Evolutionary conservation across 495 filamentous ascomycete genomes (phyloP).

Genomic region (Neurospora hispaniola): DNA sequence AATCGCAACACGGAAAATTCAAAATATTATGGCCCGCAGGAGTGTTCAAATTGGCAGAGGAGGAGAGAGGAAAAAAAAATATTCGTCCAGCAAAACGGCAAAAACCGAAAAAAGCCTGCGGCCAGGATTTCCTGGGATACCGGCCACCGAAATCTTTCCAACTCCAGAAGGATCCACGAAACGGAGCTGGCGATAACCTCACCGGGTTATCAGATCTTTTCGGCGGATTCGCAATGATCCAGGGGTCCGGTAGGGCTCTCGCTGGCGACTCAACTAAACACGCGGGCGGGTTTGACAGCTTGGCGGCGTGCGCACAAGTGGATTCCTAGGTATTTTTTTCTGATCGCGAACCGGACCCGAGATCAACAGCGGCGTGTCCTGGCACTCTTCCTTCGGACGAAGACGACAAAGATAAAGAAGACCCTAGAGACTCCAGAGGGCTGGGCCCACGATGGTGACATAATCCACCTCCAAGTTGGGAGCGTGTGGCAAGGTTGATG

Average conservation of each 20-base stretch:
- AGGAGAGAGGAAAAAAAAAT: background rate
- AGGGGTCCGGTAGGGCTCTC: conserved; percentile 10
- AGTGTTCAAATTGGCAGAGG: conserved; percentile 5
- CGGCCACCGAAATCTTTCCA: conserved; percentile 18
- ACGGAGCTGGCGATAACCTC: conserved; percentile 19
- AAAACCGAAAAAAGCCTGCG: conserved; percentile 18
- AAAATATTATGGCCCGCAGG: conserved; percentile 4
- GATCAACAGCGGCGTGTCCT: conserved; percentile 1
- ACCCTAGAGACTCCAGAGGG: conserved; percentile 4
- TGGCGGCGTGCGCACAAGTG: conserved; percentile 6
- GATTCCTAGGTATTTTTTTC: background rate
- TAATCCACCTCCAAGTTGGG: conserved; percentile 16
- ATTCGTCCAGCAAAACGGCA: conserved; percentile 11
- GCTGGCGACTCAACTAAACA: conserved; percentile 8
- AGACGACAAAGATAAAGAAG: background rate
- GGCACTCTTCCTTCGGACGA: conserved; percentile 8
- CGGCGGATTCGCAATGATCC: conserved; percentile 5
- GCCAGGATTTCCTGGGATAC: conserved; percentile 21
- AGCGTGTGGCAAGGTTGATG: conserved; percentile 20
- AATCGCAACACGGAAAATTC: conserved; percentile 11
- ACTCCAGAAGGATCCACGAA: conserved; percentile 22
- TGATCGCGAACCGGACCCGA: background rate
- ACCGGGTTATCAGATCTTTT: conserved; percentile 17
- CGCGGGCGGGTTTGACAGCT: conserved; percentile 11
- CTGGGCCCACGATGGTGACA: conserved; percentile 18